Base-by-base conservation (phyloP, 2,329 filamentous ascomycete species). In the Botryotinia calthae region DNA sequence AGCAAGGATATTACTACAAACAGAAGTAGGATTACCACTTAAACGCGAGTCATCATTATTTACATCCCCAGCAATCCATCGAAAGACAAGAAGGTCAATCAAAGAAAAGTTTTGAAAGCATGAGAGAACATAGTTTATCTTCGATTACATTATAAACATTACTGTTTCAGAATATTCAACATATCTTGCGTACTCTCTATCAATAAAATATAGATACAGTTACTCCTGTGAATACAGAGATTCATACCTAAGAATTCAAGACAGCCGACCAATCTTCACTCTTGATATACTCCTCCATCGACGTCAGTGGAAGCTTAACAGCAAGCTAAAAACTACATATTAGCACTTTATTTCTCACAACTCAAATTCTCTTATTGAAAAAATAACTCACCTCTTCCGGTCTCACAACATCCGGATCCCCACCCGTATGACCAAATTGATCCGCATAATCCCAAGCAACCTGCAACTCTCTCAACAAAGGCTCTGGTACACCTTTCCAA, bases 11-110 rank as follows among this genome's bases (percentile, higher is more conserved):
- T 0, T 14, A 51, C 25, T 14, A 51, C 4, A 51, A 14, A 51
- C 48, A 14, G 25, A n/a, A 51, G 48, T 5, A n/a, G 12, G 48
- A 51, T 2, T 4, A 14, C 25, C 25, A 14, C 14, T 2, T 3
- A 12, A 51, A 5, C 48, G 4, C 4, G 6, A 14, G 5, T n/a
- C 25, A n/a, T 51, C 25, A n/a, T n/a, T 51, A 7, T 7, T n/a
- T 7, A 5, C 10, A n/a, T 6, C 4, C 4, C 9, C 46, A 0
- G 3, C 1, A 48, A 48, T 48, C 0, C 5, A 34, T 34, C 34
- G 46, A 25, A 14, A 51, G 25, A 54, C 25, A n/a, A 54, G 25
- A 3, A 54, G 25, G 2, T 14, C 5, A n/a, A 2, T 2, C 12
- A 7, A 2, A 48, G 22, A 54, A 14, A 6, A 12, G 4, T 4